These are phyloP conservation scores for Talaromyces islandicus DNA, from an alignment of 2,329 filamentous ascomycete genomes.

Conservation along the genomic window DNA sequence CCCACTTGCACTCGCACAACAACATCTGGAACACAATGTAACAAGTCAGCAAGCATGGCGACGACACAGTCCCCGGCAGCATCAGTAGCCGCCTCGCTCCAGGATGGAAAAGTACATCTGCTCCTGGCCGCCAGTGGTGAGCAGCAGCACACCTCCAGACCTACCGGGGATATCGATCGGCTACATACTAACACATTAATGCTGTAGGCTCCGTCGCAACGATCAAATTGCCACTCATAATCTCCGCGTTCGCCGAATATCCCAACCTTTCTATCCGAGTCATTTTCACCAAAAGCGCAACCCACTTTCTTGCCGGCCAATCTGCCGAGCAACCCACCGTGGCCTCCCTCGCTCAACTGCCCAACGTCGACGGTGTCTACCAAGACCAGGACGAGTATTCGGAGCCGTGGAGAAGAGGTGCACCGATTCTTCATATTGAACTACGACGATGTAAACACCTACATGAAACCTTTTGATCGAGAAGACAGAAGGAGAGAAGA, in stretches of 20 bases:
- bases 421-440: conserved; percentile 85
- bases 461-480: not conserved
- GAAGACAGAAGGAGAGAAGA: not conserved
- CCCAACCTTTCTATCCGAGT: conserved; percentile 71
- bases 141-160: not conserved
- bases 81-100: not conserved
- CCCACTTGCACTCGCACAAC: not conserved
- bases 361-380: conserved; percentile 76
- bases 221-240: conserved; percentile 71
- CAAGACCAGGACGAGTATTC: conserved; percentile 81
- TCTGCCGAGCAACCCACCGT: conserved; percentile 69
- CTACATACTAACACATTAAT: not conserved
- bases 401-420: conserved; percentile 66
- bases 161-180: not conserved
- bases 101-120: conserved; percentile 1
- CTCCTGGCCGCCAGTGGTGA: not conserved
- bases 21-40: not conserved
- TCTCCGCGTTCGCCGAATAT: conserved; percentile 39
- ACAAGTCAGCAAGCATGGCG: not conserved
- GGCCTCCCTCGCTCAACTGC: conserved; percentile 50
- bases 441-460: conserved; percentile 52
- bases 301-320: conserved; percentile 71
- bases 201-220: conserved; percentile 65
- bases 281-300: conserved; percentile 68
- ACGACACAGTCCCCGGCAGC: not conserved